Conservation (phyloP, 495 filamentous ascomycete genomes). For the Lineolata rhizophorae region DNA sequence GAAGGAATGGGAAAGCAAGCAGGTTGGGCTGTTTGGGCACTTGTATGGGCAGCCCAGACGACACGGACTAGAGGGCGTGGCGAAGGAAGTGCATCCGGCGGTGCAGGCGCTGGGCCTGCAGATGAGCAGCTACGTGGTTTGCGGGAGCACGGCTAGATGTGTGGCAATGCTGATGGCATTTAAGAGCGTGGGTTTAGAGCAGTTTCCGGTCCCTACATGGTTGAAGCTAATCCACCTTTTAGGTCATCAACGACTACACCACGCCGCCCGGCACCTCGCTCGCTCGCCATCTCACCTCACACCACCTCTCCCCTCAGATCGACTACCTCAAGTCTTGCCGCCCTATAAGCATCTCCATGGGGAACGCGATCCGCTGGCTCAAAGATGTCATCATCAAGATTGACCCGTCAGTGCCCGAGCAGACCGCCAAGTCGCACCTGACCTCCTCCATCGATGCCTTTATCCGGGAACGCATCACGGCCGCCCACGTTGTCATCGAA, state of each 20-base stretch:
- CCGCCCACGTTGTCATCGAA: constrained; percentile 70
- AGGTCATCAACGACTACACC: constrained; percentile 82
- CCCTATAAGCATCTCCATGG: constrained; percentile 80
- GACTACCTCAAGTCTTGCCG: constrained; percentile 81
- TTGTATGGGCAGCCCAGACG: constrained; percentile 52
- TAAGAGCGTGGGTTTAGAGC: constrained; percentile 40
- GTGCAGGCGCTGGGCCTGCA: constrained; percentile 72
- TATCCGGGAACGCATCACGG: constrained; percentile 70
- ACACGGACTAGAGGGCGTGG: constrained; percentile 49
- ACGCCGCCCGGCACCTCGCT: constrained; percentile 68
- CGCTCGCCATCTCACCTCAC: constrained; percentile 75
- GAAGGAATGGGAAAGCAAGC: constrained; percentile 19
- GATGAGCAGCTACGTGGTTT: constrained; percentile 72
- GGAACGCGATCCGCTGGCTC: constrained; percentile 84
- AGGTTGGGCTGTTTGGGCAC: constrained; percentile 63
- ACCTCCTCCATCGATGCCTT: constrained; percentile 70
- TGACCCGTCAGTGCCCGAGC: constrained; percentile 60
- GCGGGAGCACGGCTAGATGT: constrained; percentile 74
- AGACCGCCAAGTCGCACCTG: constrained; percentile 52
- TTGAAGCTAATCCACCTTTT: too few species aligned
- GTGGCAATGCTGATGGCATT: constrained; percentile 76
- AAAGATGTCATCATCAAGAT: constrained; percentile 74
- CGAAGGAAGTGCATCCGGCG: constrained; percentile 78
- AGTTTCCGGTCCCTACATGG: too few species aligned
- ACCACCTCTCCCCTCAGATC: constrained; percentile 81